Evolutionary conservation across 164 flowering plant genomes (phyloP), one percentile per base, ranked within the genome.

Genomic region (Tetrastigma voinierianum): DNA sequence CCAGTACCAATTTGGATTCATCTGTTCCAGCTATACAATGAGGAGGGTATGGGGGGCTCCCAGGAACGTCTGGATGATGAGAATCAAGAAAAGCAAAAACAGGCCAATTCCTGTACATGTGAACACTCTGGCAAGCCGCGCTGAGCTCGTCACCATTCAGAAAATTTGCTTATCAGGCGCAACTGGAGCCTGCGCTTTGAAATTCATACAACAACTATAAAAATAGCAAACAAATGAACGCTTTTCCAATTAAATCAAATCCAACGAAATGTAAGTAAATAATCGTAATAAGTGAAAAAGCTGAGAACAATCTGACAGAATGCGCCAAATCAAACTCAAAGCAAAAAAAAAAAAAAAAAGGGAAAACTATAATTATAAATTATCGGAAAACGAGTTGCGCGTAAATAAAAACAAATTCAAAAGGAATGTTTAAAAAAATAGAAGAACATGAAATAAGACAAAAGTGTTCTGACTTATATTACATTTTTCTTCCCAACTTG

Each of bases 101-200:
- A 17, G 97, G 98, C 96, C 91, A 91, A 46, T 86, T 84, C 64
- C 73, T 89, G 18, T 83, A 63, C 91, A 85, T n/a, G n/a, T n/a
- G 76, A 94, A 94, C 20, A 65, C 69, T 77, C 68, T 79, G 16
- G 96, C 82, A 12, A 90, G 71, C 66, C 74, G 80, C 64, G 65
- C 87, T 1, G 90, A 66, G n/a, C 67, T 91, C 94, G 2, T 86
- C 8, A 94, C 84, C 98, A 94, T 94, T 46, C 53, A 72, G n/a
- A 87, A 76, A 20, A 94, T 91, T 65, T 91, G 96, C 46, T 75
- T 58, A 68, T 90, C 72, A 10, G 90, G 88, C 51, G 71, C 79
- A 18, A 12, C 64, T 57, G 98, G 98, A 58, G 98, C 98, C 97
- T 94, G 71, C n/a, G n/a, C n/a, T n/a, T n/a, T n/a, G n/a, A n/a